Evolutionary conservation across 2,329 filamentous ascomycete species (phyloP).

Genomic region (Fusarium sp.): DNA sequence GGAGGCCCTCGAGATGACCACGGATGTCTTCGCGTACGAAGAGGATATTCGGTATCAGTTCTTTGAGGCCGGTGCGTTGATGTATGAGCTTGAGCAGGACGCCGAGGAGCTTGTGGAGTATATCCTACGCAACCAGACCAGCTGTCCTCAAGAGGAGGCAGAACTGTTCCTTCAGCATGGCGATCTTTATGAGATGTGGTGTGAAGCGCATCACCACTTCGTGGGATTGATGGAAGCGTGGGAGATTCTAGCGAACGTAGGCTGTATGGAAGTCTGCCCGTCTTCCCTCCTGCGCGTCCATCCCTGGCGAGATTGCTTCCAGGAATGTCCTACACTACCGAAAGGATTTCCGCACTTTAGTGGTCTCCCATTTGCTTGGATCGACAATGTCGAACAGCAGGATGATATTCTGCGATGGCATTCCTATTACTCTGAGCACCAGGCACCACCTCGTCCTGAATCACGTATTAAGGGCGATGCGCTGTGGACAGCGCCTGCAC

Average conservation of each 20-base stretch:
- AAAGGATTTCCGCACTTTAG: background rate
- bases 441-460: background rate
- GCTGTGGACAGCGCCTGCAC: background rate
- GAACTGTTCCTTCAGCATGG: background rate
- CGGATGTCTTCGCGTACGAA: background rate
- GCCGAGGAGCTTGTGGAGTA: background rate
- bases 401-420: constrained; percentile 1
- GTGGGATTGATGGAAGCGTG: background rate
- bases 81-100: background rate
- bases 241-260: constrained; percentile 9
- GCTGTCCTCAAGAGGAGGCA: background rate
- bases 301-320: constrained; percentile 1
- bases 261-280: constrained; percentile 23
- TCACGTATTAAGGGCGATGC: background rate
- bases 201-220: background rate
- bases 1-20: background rate
- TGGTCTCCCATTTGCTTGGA: background rate
- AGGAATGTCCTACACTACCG: background rate
- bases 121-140: background rate
- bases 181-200: background rate
- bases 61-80: constrained; percentile 10
- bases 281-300: background rate
- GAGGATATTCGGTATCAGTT: constrained; percentile 14
- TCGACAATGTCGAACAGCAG: background rate
- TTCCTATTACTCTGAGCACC: background rate